Percentiles rank a stretch among this genome's conserved stretches.
These are phyloP conservation scores for Linnemannia exigua DNA, from an alignment of 192 early-diverging fungal species.

Conservation along the genomic window DNA sequence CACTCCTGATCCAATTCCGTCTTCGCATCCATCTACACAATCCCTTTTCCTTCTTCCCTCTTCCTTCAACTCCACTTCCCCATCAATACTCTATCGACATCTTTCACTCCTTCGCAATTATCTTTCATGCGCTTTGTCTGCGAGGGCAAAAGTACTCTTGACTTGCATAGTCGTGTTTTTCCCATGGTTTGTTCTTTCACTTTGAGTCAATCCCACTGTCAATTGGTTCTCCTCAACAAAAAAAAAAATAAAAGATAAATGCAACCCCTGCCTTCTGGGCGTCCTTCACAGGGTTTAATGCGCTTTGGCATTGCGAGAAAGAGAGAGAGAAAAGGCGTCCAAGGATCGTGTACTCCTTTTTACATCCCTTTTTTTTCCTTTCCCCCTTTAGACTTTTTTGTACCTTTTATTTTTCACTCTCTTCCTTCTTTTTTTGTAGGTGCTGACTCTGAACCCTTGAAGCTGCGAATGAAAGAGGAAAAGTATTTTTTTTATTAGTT, in stretches of 20 bases:
- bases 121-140: neutral
- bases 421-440: neutral
- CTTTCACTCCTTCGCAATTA: neutral
- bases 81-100: too few species aligned
- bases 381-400: neutral
- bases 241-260: neutral
- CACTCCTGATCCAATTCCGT: too few species aligned
- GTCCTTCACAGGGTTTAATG: neutral
- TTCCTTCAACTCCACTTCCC: too few species aligned
- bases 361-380: neutral
- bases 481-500: neutral
- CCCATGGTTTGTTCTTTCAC: neutral
- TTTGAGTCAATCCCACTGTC: neutral
- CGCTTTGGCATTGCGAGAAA: neutral
- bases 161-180: neutral
- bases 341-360: neutral
- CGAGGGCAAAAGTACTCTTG: neutral
- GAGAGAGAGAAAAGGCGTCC: neutral
- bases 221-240: neutral
- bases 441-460: slow-evolving; percentile 9
- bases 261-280: neutral
- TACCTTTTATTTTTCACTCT: neutral
- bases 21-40: too few species aligned
- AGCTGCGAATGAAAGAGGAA: slow-evolving; percentile 9
- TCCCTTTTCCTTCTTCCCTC: too few species aligned